A percentile compares a stretch with the other conserved stretches of the same genome.
Conservation (phyloP, 148 eudicot species). For the Fallopia convolvulus region DNA sequence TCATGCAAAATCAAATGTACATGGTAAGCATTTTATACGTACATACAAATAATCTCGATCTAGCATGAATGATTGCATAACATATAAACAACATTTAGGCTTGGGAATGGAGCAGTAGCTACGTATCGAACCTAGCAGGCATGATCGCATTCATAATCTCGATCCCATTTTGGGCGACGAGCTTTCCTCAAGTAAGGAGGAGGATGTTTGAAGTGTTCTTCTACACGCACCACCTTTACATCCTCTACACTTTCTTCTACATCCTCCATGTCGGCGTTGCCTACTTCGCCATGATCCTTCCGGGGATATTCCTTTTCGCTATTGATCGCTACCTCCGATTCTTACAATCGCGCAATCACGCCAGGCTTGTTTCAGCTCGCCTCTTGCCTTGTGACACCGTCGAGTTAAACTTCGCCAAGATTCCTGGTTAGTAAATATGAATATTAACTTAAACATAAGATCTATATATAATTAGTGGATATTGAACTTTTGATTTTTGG, state of each 20-base stretch:
- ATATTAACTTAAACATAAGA: neutral
- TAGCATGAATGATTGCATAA: no score
- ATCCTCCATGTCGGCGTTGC: constrained; percentile 38
- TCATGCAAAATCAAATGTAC: neutral
- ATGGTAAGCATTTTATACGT: no score
- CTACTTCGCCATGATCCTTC: constrained; percentile 40
- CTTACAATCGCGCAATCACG: constrained; percentile 38
- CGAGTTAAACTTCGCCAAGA: constrained; percentile 48
- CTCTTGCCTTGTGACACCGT: constrained; percentile 40
- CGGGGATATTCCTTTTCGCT: constrained; percentile 47
- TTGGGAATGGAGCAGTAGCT: constrained; percentile 29
- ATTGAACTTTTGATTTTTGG: neutral
- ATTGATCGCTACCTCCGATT: constrained; percentile 53
- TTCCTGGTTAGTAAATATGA: constrained; percentile 24
- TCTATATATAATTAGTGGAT: neutral
- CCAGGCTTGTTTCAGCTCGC: constrained; percentile 34
- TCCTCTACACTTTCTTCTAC: constrained; percentile 44
- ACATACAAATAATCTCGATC: no score
- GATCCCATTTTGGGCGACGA: constrained; percentile 44
- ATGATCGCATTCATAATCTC: constrained; percentile 27
- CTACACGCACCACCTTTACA: constrained; percentile 52
- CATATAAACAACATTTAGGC: no score
- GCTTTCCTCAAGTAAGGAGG: constrained; percentile 37
- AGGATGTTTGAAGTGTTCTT: constrained; percentile 51
- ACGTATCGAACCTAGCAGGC: constrained; percentile 42